phyloP scores from a whole-genome alignment of 306 rosid genomes.

The Citrullus colocynthis region DNA sequence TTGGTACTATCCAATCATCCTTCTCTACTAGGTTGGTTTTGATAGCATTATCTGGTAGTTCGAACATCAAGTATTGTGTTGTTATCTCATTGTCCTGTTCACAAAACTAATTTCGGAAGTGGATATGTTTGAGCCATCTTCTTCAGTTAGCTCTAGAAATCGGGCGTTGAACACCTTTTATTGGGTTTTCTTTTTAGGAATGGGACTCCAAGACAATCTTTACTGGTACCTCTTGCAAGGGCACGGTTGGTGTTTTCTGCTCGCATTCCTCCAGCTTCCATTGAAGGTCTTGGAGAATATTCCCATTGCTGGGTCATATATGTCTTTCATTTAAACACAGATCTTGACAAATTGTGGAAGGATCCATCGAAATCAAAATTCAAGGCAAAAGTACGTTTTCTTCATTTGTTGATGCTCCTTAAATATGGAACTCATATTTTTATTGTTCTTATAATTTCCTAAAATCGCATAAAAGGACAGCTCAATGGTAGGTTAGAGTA shows the following conservation, averaged over 20 bases:
- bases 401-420: constrained; percentile 9
- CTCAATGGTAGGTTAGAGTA: constrained; percentile 75
- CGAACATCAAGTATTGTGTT: not conserved
- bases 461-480: constrained; percentile 21
- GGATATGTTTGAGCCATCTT: not conserved
- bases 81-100: not conserved
- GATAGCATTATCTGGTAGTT: not conserved
- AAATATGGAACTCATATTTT: not conserved
- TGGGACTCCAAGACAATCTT: constrained; percentile 95
- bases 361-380: constrained; percentile 63
- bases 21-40: constrained; percentile 62
- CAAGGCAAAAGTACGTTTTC: constrained; percentile 73
- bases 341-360: constrained; percentile 85
- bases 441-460: constrained; percentile 11
- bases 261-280: constrained; percentile 80
- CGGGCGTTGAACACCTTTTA: not conserved
- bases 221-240: constrained; percentile 86
- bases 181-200: constrained; percentile 32
- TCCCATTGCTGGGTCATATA: constrained; percentile 90
- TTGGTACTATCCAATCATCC: constrained; percentile 66
- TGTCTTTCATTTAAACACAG: constrained; percentile 82
- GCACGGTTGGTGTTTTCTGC: constrained; percentile 63
- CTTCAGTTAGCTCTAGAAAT: not conserved
- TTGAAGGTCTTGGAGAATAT: constrained; percentile 77
- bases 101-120: not conserved